Percentiles rank a stretch among this genome's conserved stretches.
phyloP scores from a whole-genome alignment of 2,329 filamentous ascomycete genomes.

The Westerdykella aurantiaca region DNA sequence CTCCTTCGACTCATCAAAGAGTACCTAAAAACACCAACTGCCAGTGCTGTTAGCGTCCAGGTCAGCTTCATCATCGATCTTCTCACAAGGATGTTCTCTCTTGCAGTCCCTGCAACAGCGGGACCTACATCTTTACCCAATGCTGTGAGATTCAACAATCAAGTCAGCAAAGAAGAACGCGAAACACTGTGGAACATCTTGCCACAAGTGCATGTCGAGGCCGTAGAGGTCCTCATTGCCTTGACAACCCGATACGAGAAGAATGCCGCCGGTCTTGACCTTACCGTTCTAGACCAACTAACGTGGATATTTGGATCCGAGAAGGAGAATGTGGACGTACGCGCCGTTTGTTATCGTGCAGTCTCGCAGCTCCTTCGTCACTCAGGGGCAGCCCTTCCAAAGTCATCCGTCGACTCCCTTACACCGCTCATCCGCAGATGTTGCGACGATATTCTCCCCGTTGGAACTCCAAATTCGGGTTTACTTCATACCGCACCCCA shows the following conservation, averaged over 20 bases:
- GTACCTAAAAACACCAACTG: slow-evolving; percentile 60
- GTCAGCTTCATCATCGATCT: slow-evolving; percentile 64
- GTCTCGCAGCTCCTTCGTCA: slow-evolving; percentile 54
- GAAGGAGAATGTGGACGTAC: slow-evolving; percentile 47
- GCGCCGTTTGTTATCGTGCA: slow-evolving; percentile 56
- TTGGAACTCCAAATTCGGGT: slow-evolving; percentile 30
- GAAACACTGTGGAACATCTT: slow-evolving; percentile 70
- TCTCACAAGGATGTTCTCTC: slow-evolving; percentile 61
- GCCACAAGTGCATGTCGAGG: slow-evolving; percentile 66
- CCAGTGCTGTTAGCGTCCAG: slow-evolving; percentile 60
- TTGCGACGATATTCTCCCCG: slow-evolving; percentile 66
- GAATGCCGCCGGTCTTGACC: slow-evolving; percentile 54
- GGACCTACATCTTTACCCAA: slow-evolving; percentile 38
- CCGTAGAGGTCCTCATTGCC: slow-evolving; percentile 56
- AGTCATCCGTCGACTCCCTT: slow-evolving; percentile 59
- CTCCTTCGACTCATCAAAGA: slow-evolving; percentile 61
- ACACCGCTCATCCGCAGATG: slow-evolving; percentile 58
- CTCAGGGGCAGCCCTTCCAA: slow-evolving; percentile 61
- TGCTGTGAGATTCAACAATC: slow-evolving; percentile 58
- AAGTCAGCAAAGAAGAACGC: slow-evolving; percentile 72
- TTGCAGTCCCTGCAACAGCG: slow-evolving; percentile 49
- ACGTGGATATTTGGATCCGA: slow-evolving; percentile 62
- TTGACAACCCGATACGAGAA: slow-evolving; percentile 55
- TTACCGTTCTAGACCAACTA: slow-evolving; percentile 64
- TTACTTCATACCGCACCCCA: slow-evolving; percentile 36